Evolutionary conservation across 805 yeast genomes (phyloP).

Genomic region (Cyberlindnera xylosilytica): DNA sequence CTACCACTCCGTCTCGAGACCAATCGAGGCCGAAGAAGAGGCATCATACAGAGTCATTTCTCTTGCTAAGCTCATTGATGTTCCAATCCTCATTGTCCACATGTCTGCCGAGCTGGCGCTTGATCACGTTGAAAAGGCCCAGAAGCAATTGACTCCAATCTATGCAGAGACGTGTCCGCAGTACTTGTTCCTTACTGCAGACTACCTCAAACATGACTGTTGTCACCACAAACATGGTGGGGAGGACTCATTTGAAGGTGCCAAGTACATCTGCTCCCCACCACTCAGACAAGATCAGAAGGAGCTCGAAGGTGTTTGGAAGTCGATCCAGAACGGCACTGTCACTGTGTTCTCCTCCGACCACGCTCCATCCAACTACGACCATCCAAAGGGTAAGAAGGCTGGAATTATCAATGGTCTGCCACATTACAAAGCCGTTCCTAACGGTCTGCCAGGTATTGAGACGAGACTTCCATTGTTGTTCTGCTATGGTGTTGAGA

Average conservation of each 20-base stretch:
- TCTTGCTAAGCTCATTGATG: conserved; percentile 40
- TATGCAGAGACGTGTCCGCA: conserved; percentile 52
- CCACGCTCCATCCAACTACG: conserved; percentile 44
- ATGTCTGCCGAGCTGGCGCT: conserved; percentile 43
- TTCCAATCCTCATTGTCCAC: conserved; percentile 46
- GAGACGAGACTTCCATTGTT: conserved; percentile 45
- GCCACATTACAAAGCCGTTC: conserved; percentile 41
- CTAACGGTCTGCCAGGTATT: conserved; percentile 49
- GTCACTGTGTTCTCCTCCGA: conserved; percentile 44
- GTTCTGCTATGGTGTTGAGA: conserved; percentile 42
- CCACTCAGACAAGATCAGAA: conserved; percentile 40
- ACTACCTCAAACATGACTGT: conserved; percentile 30
- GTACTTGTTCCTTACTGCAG: conserved; percentile 42
- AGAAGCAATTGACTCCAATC: conserved; percentile 38
- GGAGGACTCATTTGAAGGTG: conserved; percentile 41
- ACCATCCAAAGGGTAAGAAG: conserved; percentile 41
- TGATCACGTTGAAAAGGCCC: conserved; percentile 40
- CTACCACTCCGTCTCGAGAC: conserved; percentile 44
- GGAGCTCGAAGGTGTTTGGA: conserved; percentile 45
- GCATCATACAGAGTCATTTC: conserved; percentile 47
- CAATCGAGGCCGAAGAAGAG: conserved; percentile 44
- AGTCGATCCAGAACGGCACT: conserved; percentile 43
- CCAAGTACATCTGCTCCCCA: conserved; percentile 49
- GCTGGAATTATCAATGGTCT: conserved; percentile 37
- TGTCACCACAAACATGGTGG: conserved; percentile 25